phyloP scores from a whole-genome alignment of 169 alveolate species.

The Plasmodium gonderi region DNA sequence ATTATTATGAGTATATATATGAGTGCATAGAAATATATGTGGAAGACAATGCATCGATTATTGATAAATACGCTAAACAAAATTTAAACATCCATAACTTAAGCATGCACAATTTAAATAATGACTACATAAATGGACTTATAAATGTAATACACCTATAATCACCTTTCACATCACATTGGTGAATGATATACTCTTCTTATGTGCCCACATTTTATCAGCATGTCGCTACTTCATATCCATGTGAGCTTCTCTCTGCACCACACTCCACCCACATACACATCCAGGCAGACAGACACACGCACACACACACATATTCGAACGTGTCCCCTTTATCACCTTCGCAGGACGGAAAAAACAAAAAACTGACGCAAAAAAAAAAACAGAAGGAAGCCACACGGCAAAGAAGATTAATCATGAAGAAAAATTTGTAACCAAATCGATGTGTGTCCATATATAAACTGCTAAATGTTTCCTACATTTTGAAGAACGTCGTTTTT shows the following conservation, averaged over 20 bases:
- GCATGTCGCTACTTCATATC: too few species aligned
- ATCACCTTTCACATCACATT: background rate
- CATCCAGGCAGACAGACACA: too few species aligned
- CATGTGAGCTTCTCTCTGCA: background rate
- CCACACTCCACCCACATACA: background rate
- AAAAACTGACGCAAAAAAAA: constrained; percentile 43
- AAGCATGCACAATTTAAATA: constrained; percentile 33
- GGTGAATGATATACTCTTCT: background rate
- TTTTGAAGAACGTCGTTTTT: background rate
- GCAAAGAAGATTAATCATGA: constrained; percentile 39
- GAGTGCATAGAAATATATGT: constrained; percentile 68
- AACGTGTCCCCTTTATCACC: background rate
- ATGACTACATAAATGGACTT: constrained; percentile 43
- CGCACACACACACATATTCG: background rate
- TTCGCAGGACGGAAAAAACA: constrained; percentile 72
- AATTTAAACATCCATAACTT: constrained; percentile 35
- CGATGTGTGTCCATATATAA: background rate
- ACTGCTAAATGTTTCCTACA: background rate
- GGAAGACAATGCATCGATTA: constrained; percentile 8
- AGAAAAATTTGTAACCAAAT: constrained; percentile 14
- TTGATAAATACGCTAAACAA: constrained; percentile 34
- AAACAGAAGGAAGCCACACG: constrained; percentile 22
- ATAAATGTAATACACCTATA: constrained; percentile 31
- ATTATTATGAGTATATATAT: constrained; percentile 68
- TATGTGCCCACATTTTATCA: background rate